Evolutionary conservation across 495 filamentous ascomycete genomes (phyloP).

Genomic region (Usnea hakonensis): DNA sequence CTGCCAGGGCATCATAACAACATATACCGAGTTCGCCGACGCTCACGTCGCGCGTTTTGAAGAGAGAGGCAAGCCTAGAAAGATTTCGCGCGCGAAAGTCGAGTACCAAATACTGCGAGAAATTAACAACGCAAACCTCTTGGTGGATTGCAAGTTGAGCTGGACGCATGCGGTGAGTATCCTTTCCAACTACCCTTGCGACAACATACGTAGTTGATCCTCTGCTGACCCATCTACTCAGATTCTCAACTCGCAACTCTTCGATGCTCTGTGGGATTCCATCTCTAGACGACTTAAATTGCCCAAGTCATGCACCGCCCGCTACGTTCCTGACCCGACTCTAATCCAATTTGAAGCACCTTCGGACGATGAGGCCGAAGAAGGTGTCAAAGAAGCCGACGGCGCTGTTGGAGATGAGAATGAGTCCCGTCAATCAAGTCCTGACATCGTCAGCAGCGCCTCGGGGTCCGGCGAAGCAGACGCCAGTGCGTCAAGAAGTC

Average conservation of each 20-base stretch:
- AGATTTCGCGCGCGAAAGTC: conserved; percentile 6
- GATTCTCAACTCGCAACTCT: conserved; percentile 19
- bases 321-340: not conserved
- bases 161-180: conserved; percentile 16
- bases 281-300: not conserved
- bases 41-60: not conserved
- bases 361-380: not conserved
- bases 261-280: conserved; percentile 17
- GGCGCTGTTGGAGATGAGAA: not conserved
- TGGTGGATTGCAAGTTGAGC: conserved; percentile 4
- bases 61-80: not conserved
- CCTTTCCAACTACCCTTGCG: not conserved
- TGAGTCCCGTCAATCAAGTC: no score
- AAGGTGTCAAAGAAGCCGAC: not conserved
- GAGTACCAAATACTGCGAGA: conserved; percentile 9
- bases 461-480: no score
- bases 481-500: not conserved
- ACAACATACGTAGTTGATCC: no score
- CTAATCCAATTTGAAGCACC: not conserved
- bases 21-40: not conserved
- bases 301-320: not conserved
- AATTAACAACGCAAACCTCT: not conserved
- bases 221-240: not conserved
- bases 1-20: not conserved
- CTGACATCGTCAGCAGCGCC: no score